These are phyloP conservation scores for Biscogniauxia mediterranea DNA, from an alignment of 2,329 filamentous ascomycete species.

Conservation along the genomic window DNA sequence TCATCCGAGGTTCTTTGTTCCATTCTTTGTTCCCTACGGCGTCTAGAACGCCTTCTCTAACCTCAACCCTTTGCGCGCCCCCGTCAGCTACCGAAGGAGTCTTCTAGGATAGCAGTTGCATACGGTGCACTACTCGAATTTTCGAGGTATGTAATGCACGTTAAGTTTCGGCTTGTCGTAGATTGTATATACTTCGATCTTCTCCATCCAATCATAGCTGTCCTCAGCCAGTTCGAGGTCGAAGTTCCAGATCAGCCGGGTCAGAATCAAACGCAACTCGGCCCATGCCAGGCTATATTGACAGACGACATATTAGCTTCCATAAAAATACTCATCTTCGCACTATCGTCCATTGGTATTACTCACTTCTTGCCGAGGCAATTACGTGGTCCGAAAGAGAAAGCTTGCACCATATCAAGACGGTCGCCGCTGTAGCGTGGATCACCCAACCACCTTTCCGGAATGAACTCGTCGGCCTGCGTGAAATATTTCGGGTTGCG, in stretches of 20 bases:
- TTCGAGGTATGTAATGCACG: too few species aligned
- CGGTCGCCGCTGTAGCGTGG: conserved; percentile 1
- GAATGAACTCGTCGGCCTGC: conserved; percentile 4
- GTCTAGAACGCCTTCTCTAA: too few species aligned
- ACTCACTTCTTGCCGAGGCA: conserved; percentile 9
- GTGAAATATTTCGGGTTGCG: conserved; percentile 8
- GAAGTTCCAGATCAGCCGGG: conserved; percentile 5
- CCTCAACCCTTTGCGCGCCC: too few species aligned
- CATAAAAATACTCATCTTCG: not conserved
- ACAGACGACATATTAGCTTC: not conserved
- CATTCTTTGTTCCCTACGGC: too few species aligned
- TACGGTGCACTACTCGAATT: too few species aligned
- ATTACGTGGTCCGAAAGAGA: conserved; percentile 7
- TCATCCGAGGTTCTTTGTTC: too few species aligned
- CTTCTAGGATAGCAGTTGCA: too few species aligned
- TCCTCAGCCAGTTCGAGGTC: not conserved
- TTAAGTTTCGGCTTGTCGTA: too few species aligned
- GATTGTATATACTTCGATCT: too few species aligned
- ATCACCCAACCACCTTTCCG: conserved; percentile 8
- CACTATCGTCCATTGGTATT: not conserved
- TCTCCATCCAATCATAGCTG: too few species aligned
- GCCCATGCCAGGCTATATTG: not conserved
- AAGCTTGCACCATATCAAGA: conserved; percentile 3
- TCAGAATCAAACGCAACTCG: conserved; percentile 2
- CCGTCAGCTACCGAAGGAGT: too few species aligned